Conservation (phyloP, 73 alveolate genomes). For the Breviolum minutum region DNA sequence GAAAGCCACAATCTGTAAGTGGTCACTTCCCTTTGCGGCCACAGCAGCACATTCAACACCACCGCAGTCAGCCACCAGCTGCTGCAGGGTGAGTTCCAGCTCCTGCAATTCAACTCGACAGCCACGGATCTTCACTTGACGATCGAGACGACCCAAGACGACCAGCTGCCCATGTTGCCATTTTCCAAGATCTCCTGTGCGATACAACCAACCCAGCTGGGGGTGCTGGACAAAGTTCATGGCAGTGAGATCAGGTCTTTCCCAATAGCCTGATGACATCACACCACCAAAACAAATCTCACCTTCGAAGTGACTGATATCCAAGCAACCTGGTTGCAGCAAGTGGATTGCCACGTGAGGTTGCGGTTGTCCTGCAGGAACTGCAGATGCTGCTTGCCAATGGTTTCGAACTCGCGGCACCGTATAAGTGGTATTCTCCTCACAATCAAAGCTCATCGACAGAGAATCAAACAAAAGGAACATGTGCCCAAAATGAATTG, state of each 20-base stretch:
- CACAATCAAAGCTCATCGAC: neutral
- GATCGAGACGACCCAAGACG: slow-evolving; percentile 37
- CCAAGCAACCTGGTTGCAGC: slow-evolving; percentile 14
- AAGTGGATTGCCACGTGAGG: slow-evolving; percentile 52
- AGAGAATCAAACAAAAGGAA: too few species aligned
- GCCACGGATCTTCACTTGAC: slow-evolving; percentile 79
- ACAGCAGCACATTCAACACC: slow-evolving; percentile 32
- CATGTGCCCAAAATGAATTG: too few species aligned
- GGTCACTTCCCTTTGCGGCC: slow-evolving; percentile 10
- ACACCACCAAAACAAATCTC: slow-evolving; percentile 64
- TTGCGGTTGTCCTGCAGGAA: slow-evolving; percentile 60
- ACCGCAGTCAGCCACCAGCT: neutral
- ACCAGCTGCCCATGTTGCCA: slow-evolving; percentile 45
- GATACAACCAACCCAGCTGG: slow-evolving; percentile 37
- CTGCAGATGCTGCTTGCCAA: neutral
- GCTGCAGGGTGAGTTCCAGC: slow-evolving; percentile 17
- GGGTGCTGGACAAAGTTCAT: slow-evolving; percentile 49
- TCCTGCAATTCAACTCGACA: slow-evolving; percentile 63
- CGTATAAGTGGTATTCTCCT: slow-evolving; percentile 59
- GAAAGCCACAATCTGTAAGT: slow-evolving; percentile 11
- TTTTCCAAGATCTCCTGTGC: slow-evolving; percentile 52
- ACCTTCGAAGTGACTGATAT: neutral
- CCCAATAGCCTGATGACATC: slow-evolving; percentile 43
- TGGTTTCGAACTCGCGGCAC: neutral
- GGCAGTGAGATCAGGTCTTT: slow-evolving; percentile 49